These are phyloP conservation scores for Phytophthora constricta DNA, from an alignment of 352 stramenopile genomes.

Conservation along the genomic window DNA sequence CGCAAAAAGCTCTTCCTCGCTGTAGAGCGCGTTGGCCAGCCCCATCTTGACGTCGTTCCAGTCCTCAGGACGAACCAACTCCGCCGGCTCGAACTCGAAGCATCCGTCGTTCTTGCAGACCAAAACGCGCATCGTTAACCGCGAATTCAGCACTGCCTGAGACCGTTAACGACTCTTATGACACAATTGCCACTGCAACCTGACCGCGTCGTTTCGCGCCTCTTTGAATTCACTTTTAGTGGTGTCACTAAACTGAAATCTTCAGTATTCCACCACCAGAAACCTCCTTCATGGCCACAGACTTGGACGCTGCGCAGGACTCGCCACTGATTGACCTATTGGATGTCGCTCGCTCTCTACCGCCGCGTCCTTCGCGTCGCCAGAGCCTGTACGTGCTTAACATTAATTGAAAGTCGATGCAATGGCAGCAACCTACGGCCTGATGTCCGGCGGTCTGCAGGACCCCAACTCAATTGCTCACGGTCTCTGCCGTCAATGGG, in stretches of 20 bases:
- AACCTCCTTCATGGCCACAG: conserved; percentile 18
- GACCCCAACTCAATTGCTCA: neutral
- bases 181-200: neutral
- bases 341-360: conserved; percentile 69
- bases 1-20: conserved; percentile 76
- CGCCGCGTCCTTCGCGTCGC: conserved; percentile 76
- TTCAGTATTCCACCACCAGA: conserved; percentile 38
- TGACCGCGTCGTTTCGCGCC: neutral
- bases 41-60: conserved; percentile 70
- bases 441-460: no score
- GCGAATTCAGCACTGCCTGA: no score
- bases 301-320: conserved; percentile 19
- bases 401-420: neutral
- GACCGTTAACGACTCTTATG: neutral
- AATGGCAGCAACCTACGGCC: no score
- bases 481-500: neutral
- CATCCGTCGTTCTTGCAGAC: conserved; percentile 85
- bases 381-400: conserved; percentile 60
- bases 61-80: conserved; percentile 29
- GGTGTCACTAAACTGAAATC: no score
- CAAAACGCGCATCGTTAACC: conserved; percentile 52
- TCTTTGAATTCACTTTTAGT: no score
- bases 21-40: conserved; percentile 66
- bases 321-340: conserved; percentile 13
- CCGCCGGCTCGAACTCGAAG: conserved; percentile 69